Evolutionary conservation across 148 eudicot species (phyloP), one percentile per base, ranked within the genome.

Genomic region (Rhododendron simsii): DNA sequence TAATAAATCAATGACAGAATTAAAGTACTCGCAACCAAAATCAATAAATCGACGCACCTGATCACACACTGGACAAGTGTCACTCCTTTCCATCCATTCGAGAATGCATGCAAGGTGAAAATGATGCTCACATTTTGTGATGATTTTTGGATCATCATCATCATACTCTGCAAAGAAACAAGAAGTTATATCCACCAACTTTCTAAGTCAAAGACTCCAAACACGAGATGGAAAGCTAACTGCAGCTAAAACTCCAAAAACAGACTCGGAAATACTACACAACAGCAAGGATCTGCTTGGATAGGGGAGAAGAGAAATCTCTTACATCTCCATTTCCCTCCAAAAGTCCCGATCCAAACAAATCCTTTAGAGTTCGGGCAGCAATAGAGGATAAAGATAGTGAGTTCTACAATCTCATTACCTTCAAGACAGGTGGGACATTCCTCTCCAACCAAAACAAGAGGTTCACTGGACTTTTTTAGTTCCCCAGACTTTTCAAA

Each of bases 351-450:
- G 76, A 4, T 71, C 71, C 71, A 65, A 71, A 71, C 39, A 71
- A 77, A 77, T 44, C 28, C 28, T 21, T n/a, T 12, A 45, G 35
- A 78, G 57, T 47, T 78, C 14, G 26, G 33, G 33, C 28, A 45
- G 16, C 63, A 50, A 51, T 51, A 37, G 30, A 18, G 21, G 50
- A 3, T 48, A 48, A 7, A 50, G 61, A 69, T 18, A 5, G 20
- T 16, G 6, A 71, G 76, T 14, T n/a, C 1, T 7, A 30, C 15
- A 35, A 50, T 26, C 23, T 79, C 50, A 44, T 87, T 86, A 96
- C 98, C 98, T 93, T 95, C 99, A 73, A 96, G 98, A 92, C 99
- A 96, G 76, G 89, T 96, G 65, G 99, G 99, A 83, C 99, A 96
- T 61, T 91, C 95, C 80, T 89, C 92, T 33, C 78, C 81, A 23